Evolutionary conservation across 164 flowering plant genomes (phyloP), one percentile per base, ranked within the genome.

Genomic region (Taxillus chinensis): DNA sequence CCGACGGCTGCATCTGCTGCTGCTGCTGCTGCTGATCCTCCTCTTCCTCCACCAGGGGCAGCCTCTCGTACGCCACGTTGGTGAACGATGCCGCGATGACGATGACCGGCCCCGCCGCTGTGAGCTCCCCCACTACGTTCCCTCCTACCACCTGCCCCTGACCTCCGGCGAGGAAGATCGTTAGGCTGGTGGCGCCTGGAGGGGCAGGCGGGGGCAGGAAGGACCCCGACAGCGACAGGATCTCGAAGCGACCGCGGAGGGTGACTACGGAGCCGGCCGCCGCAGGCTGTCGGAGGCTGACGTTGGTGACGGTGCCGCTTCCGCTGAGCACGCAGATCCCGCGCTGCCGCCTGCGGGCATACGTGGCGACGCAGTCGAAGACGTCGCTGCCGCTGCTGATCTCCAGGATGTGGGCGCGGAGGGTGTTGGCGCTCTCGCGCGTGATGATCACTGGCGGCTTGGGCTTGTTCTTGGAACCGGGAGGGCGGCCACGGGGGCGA

Each of bases 141-240:
- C 96, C 96, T 1, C 96, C 96, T 5, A 89, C 92, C 2, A 89
- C 92, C 62, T 89, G 96, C 11, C 93, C 93, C 57, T 85, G 96
- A 9, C 88, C 93, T 1, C 96, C 96, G 2, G 96, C 91, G 39
- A 89, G 60, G 50, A 79, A 89, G 11, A 87, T 70, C 0, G 89
- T 86, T 68, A 89, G 67, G 54, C 89, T 87, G 2, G 96, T 89
- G 0, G 96, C 96, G 1, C 96, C 93, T 0, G 96, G 93, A 3
- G 96, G 96, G 2, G 96, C 96, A 0, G 96, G 96, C 1, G 96
- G 93, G 0, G 96, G 96, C 62, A 90, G 65, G 59, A 90, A 90
- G 7, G 96, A 90, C 5, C 96, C 96, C 0, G 93, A 77, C 4
- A 90, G 70, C 1, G 96, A 90, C 5, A 90, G 63, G 57, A 90